A percentile compares a stretch with the other conserved stretches of the same genome.
Evolutionary conservation across 768 basidiomycete species (phyloP).

Genomic region (Tephrocybe sp.): DNA sequence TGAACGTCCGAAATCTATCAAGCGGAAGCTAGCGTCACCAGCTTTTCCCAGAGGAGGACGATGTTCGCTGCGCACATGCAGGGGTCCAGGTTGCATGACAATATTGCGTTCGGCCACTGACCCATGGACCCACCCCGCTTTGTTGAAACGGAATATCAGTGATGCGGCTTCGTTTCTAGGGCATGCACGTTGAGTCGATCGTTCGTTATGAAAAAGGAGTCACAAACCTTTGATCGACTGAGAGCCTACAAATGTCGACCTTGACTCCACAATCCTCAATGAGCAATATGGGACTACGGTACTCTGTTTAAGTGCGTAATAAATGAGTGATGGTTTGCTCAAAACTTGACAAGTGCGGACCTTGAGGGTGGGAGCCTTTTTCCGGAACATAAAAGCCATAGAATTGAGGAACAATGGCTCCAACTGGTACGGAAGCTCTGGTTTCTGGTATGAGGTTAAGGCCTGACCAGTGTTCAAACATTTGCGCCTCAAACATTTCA

Average conservation of each 20-base stretch:
- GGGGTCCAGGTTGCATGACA: conserved; percentile 34
- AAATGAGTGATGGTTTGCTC: too few species aligned
- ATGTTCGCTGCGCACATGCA: too few species aligned
- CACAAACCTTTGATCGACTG: conserved; percentile 36
- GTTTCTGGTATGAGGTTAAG: conserved; percentile 42
- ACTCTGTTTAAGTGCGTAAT: too few species aligned
- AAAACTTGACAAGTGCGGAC: not conserved
- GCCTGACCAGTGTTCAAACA: conserved; percentile 51
- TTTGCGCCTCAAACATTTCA: conserved; percentile 39
- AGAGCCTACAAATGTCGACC: conserved; percentile 24
- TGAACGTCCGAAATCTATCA: conserved; percentile 40
- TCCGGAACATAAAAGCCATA: conserved; percentile 55
- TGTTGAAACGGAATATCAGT: conserved; percentile 35
- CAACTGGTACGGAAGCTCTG: conserved; percentile 42
- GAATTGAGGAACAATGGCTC: conserved; percentile 59
- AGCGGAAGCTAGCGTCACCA: conserved; percentile 32
- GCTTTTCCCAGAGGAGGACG: conserved; percentile 12
- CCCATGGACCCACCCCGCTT: conserved; percentile 33
- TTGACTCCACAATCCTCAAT: conserved; percentile 41
- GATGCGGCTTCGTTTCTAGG: conserved; percentile 39
- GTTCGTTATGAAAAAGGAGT: not conserved
- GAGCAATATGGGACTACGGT: conserved; percentile 41
- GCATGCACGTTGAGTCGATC: not conserved
- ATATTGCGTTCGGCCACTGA: conserved; percentile 40
- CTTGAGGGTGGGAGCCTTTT: not conserved